These are phyloP conservation scores for Coniferiporia sulphurascens DNA, from an alignment of 1,284 basidiomycete genomes.

Conservation along the genomic window DNA sequence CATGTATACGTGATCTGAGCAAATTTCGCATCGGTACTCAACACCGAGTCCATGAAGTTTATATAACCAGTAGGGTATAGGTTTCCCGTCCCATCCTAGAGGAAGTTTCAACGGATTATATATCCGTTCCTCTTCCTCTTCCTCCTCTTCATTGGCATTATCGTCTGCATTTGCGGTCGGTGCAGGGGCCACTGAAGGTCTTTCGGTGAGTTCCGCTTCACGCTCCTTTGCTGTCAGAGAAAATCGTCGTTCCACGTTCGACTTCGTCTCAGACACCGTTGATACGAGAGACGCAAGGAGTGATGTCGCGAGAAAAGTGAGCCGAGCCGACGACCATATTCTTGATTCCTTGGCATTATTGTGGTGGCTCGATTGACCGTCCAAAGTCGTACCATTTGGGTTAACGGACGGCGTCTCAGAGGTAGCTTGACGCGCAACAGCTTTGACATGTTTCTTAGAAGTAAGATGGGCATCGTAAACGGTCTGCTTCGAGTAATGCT, in stretches of 20 bases:
- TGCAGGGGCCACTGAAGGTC: conserved; percentile 61
- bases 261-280: conserved; percentile 83
- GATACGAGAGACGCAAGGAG: conserved; percentile 63
- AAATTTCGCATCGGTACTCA: conserved; percentile 97
- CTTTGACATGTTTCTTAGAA: conserved; percentile 94
- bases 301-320: conserved; percentile 66
- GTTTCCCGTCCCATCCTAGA: conserved; percentile 97
- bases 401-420: conserved; percentile 50
- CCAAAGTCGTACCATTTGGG: conserved; percentile 48
- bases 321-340: conserved; percentile 63
- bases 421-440: conserved; percentile 65
- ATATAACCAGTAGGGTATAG: conserved; percentile 98
- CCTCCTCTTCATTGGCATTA: conserved; percentile 66
- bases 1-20: conserved; percentile 93
- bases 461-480: conserved; percentile 96
- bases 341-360: conserved; percentile 48
- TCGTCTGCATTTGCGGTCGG: conserved; percentile 39
- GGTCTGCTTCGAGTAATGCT: conserved; percentile 93
- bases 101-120: conserved; percentile 98
- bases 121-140: conserved; percentile 91
- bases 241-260: conserved; percentile 94
- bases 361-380: conserved; percentile 23
- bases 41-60: conserved; percentile 97
- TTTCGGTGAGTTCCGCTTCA: conserved; percentile 88
- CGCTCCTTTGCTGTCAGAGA: conserved; percentile 95